phyloP scores from a whole-genome alignment of 129 eudicot genomes.

The Pittosporum tobira region DNA sequence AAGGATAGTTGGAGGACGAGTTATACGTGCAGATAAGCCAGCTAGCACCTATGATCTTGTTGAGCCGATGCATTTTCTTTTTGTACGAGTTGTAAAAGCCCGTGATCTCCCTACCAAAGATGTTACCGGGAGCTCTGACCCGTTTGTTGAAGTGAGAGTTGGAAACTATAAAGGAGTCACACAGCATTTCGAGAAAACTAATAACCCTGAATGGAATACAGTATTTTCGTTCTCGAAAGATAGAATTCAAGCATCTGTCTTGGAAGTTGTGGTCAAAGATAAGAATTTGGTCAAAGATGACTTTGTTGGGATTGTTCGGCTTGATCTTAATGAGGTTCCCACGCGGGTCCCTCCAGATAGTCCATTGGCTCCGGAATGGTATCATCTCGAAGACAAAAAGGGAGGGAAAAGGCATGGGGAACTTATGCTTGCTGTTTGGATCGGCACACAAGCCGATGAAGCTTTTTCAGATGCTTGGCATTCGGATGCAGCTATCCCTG shows the following conservation, averaged over 20 bases:
- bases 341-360: conserved; percentile 92
- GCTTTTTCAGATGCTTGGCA: conserved; percentile 93
- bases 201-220: conserved; percentile 77
- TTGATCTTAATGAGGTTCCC: conserved; percentile 66
- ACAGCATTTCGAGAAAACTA: conserved; percentile 47
- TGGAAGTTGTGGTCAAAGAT: conserved; percentile 74
- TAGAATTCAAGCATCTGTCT: conserved; percentile 56
- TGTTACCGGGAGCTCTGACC: conserved; percentile 74
- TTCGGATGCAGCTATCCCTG: conserved; percentile 51
- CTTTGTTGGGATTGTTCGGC: conserved; percentile 55
- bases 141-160: conserved; percentile 77
- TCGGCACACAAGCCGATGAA: conserved; percentile 92
- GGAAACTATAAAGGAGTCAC: conserved; percentile 93
- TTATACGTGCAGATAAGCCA: conserved; percentile 44
- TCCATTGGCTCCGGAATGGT: conserved; percentile 95
- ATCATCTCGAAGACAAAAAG: conserved; percentile 61
- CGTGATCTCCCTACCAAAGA: conserved; percentile 72
- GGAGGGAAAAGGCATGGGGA: conserved; percentile 68
- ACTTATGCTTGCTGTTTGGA: conserved; percentile 93
- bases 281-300: conserved; percentile 78
- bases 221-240: conserved; percentile 86
- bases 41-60: conserved; percentile 78
- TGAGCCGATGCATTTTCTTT: conserved; percentile 78
- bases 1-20: conserved; percentile 61
- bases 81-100: conserved; percentile 81